These are phyloP conservation scores for Melocanna baccifera DNA, from an alignment of 176 grass and related monocot species.

Conservation along the genomic window DNA sequence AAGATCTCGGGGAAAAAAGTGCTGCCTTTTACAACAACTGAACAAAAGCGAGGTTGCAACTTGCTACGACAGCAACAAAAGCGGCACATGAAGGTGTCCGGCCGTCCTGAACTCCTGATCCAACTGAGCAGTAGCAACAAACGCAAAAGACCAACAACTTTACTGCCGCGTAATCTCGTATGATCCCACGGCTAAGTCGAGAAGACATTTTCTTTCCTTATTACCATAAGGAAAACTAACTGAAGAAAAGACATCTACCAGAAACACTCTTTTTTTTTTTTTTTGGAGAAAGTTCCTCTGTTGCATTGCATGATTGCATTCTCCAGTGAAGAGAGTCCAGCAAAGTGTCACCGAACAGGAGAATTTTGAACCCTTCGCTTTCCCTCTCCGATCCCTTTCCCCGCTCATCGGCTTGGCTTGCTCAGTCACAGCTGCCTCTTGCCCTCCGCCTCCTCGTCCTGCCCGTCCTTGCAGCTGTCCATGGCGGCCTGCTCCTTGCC, in stretches of 20 bases:
- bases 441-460: slow-evolving; percentile 41
- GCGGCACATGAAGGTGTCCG: background rate
- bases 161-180: background rate
- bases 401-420: background rate
- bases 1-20: background rate
- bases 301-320: background rate
- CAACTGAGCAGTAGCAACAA: background rate
- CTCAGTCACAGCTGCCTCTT: slow-evolving; percentile 30
- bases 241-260: slow-evolving; percentile 23
- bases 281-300: background rate
- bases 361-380: slow-evolving; percentile 55
- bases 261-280: background rate
- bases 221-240: background rate
- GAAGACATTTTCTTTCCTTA: background rate
- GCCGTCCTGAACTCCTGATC: background rate
- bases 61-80: background rate
- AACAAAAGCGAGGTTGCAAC: background rate
- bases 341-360: background rate
- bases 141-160: background rate
- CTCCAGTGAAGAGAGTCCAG: background rate
- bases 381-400: slow-evolving; percentile 26
- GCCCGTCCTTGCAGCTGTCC: slow-evolving; percentile 29
- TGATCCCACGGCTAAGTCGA: background rate
- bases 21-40: background rate
- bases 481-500: slow-evolving; percentile 27